Evolutionary conservation across 495 filamentous ascomycete genomes (phyloP).

Genomic region (Articulospora tetracladia): DNA sequence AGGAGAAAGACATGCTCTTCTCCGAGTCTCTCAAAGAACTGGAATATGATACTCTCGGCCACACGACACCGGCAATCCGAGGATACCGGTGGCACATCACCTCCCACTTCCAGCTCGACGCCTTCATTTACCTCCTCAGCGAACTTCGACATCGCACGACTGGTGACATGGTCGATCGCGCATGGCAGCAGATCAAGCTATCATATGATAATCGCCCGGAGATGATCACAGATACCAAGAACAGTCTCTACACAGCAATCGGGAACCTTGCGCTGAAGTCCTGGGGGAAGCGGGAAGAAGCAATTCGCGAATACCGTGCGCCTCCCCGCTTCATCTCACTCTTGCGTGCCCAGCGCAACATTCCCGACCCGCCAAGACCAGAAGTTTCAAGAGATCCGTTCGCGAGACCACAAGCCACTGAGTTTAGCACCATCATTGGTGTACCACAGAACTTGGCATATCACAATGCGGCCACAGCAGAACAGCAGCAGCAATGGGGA

Average conservation of each 20-base stretch:
- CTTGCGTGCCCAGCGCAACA: slow-evolving; percentile 19
- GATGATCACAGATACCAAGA: slow-evolving; percentile 39
- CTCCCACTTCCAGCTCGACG: slow-evolving; percentile 46
- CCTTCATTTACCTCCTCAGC: slow-evolving; percentile 48
- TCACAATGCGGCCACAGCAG: slow-evolving; percentile 4
- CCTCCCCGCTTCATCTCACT: slow-evolving; percentile 18
- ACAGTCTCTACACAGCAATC: slow-evolving; percentile 33
- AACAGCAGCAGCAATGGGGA: neutral
- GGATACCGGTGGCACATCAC: slow-evolving; percentile 49
- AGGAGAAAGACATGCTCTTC: slow-evolving; percentile 44
- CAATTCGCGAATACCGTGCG: neutral
- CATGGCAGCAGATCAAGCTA: slow-evolving; percentile 40
- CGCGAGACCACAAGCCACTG: neutral
- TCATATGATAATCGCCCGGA: slow-evolving; percentile 42
- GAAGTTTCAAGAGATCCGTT: neutral
- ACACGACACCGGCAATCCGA: slow-evolving; percentile 30
- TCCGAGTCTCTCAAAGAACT: slow-evolving; percentile 36
- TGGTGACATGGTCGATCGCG: slow-evolving; percentile 46
- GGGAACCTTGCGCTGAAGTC: slow-evolving; percentile 41
- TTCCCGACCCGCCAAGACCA: slow-evolving; percentile 8
- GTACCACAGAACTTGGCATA: neutral
- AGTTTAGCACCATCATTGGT: neutral
- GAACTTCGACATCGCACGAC: slow-evolving; percentile 46
- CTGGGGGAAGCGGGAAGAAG: slow-evolving; percentile 40
- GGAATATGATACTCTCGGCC: slow-evolving; percentile 39